Percentiles rank a stretch among this genome's conserved stretches.
Conservation (phyloP, 768 basidiomycete genomes). For the Trametes cubensis region DNA sequence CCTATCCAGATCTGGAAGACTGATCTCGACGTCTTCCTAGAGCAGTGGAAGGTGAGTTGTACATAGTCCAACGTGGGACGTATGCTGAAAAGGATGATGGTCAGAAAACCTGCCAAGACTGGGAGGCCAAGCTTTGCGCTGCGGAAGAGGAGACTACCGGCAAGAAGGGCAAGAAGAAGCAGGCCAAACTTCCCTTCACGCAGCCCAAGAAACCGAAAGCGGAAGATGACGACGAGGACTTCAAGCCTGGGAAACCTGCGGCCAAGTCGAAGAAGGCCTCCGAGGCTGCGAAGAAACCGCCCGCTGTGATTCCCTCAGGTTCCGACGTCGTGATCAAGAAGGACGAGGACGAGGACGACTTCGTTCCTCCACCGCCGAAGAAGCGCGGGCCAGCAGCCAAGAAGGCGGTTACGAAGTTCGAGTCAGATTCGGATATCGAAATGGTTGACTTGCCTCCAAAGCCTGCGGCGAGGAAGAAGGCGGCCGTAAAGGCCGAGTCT, state of each 20-base stretch:
- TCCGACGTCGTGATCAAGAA: conserved; percentile 52
- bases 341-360: conserved; percentile 47
- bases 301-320: conserved; percentile 40
- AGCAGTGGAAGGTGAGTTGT: conserved; percentile 76
- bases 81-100: conserved; percentile 8
- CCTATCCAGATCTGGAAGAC: conserved; percentile 88
- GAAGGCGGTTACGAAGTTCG: conserved; percentile 46
- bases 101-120: conserved; percentile 46
- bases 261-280: conserved; percentile 39
- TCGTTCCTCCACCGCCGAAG: conserved; percentile 33
- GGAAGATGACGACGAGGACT: conserved; percentile 54
- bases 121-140: conserved; percentile 44
- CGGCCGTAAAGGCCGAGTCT: conserved; percentile 38
- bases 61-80: not conserved
- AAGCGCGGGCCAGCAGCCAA: conserved; percentile 45
- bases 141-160: conserved; percentile 45
- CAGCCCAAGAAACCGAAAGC: conserved; percentile 44
- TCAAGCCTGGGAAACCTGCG: conserved; percentile 52
- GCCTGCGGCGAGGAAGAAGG: conserved; percentile 43
- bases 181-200: conserved; percentile 54
- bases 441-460: conserved; percentile 42
- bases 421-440: conserved; percentile 50
- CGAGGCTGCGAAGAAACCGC: conserved; percentile 36
- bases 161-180: conserved; percentile 61
- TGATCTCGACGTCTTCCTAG: conserved; percentile 83